These are phyloP conservation scores for Botrytis tulipae DNA, from an alignment of 2,329 filamentous ascomycete species.

Conservation along the genomic window DNA sequence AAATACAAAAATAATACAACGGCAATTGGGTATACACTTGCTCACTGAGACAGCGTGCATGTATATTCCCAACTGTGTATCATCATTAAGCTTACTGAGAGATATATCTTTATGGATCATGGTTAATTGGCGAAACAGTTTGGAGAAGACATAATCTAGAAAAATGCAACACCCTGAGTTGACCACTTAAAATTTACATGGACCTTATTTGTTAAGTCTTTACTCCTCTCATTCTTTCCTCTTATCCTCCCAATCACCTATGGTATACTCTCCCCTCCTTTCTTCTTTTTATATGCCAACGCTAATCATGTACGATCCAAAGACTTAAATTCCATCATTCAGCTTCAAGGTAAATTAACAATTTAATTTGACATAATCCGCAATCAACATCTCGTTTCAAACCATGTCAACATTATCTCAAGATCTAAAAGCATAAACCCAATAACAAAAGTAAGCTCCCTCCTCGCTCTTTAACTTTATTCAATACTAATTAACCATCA, in stretches of 20 bases:
- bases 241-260: too few relatives aligned
- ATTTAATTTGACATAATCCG: too few relatives aligned
- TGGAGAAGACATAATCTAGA: not conserved
- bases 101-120: not conserved
- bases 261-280: too few relatives aligned
- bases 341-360: too few relatives aligned
- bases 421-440: not conserved
- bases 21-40: not conserved
- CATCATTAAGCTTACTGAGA: accelerated
- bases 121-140: too few relatives aligned
- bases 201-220: not conserved
- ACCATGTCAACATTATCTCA: not conserved
- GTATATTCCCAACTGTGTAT: accelerated
- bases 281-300: too few relatives aligned
- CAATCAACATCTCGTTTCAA: not conserved
- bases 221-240: too few relatives aligned
- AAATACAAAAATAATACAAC: not conserved
- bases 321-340: not conserved
- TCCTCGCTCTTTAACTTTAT: not conserved
- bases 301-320: not conserved
- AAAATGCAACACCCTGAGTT: not conserved
- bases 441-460: not conserved
- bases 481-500: not conserved
- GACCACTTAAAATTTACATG: not conserved
- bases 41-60: not conserved